Base-by-base conservation (phyloP, 2,329 filamentous ascomycete genomes). In the Monilinia laxa region DNA sequence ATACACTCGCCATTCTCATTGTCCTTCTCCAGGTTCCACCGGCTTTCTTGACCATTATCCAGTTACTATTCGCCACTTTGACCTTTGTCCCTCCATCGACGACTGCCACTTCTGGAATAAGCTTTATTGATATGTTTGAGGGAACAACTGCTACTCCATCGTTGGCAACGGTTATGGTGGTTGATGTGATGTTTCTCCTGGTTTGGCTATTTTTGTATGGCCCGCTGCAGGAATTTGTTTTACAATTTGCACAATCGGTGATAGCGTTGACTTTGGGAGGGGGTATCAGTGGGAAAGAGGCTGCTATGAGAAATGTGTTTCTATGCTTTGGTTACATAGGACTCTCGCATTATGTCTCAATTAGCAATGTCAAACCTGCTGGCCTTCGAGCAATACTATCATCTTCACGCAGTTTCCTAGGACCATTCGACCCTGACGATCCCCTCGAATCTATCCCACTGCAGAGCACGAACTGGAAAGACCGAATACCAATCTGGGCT, bases 1-100 rank as follows among this genome's bases (percentile, higher is more conserved):
- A 98, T 80, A 97, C 94, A 69, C 92, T 97, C 79, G 93, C 94
- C 77, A 97, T 98, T 75, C 87, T 98, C 78, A 97, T 97, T 79
- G 91, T 97, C 74, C 86, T 98, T 72, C 90, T 97, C 79, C 93
- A 96, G 77, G 87, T 97, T 12, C 93, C 94, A 40, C 92, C 93
- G 28, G 89, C 94, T 74, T 88, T 94, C 67, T 85, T 97, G 74
- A 94, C 93, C 70, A 84, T 92, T 77, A 92, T 97, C 75, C 96
- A 97, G 79, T 89, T 93, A 76, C 85, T 97, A 72, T 98, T 97
- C 80, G 93, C 94, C 72, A 89, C 93, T 71, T 85, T 97, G 76
- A 97, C 93, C 58, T 96, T 97, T 76, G 92, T 97, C 70, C 91
- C 93, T 56, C 91, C 92, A 23, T 91, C 89, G 68, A 89, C 89